Conservation (phyloP, 768 basidiomycete genomes). For the Galerina marginata region DNA sequence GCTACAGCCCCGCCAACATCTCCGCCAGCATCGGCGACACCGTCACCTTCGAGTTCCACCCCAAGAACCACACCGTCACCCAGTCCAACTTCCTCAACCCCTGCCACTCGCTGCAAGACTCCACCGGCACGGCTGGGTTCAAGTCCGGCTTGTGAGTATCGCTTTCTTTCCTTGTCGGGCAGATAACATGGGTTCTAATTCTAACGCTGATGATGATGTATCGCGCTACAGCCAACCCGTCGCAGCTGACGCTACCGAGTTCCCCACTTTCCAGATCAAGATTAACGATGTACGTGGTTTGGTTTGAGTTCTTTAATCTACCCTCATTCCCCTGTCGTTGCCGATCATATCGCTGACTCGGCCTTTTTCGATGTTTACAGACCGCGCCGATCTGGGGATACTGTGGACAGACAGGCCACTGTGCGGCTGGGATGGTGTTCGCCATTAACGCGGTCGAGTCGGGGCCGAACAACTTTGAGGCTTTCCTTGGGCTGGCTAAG, state of each 20-base stretch:
- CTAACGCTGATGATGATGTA: no score
- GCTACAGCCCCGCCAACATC: constrained; percentile 44
- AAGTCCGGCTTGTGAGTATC: constrained; percentile 49
- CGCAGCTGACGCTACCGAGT: constrained; percentile 37
- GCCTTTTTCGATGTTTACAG: constrained; percentile 18
- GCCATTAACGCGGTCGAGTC: constrained; percentile 59
- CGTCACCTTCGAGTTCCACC: constrained; percentile 48
- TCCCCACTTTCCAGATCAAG: constrained; percentile 53
- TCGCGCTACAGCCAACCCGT: constrained; percentile 50
- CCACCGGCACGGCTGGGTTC: constrained; percentile 37
- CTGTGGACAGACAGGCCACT: constrained; percentile 60
- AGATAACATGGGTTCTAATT: no score
- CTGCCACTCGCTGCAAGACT: constrained; percentile 32
- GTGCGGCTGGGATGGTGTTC: constrained; percentile 68
- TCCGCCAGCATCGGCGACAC: constrained; percentile 48
- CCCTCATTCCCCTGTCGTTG: not conserved
- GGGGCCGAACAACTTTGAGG: constrained; percentile 55
- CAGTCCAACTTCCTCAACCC: constrained; percentile 46
- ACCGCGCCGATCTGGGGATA: constrained; percentile 63
- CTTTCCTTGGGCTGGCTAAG: constrained; percentile 45
- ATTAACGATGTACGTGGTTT: constrained; percentile 47
- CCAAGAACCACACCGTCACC: constrained; percentile 54
- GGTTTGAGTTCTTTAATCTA: no score
- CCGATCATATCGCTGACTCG: not conserved
- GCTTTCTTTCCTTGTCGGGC: not conserved